phyloP scores from a whole-genome alignment of 2,329 filamentous ascomycete species.

The Calonectria pteridis region DNA sequence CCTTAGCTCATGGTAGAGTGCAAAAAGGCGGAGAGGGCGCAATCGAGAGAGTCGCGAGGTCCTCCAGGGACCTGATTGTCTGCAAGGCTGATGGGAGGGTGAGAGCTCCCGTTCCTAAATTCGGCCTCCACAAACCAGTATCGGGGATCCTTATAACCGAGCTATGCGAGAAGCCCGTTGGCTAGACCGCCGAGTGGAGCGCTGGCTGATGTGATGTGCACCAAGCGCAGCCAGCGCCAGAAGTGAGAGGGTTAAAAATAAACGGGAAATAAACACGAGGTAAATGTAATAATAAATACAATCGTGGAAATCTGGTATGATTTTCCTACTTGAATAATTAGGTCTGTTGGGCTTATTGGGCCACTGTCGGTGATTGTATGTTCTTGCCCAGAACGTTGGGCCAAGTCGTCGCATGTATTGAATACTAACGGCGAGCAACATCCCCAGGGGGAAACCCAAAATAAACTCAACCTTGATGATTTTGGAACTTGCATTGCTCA shows the following conservation, averaged over 20 bases:
- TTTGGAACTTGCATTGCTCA: not conserved
- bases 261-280: not conserved
- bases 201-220: not conserved
- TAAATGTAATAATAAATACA: not conserved
- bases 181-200: not conserved
- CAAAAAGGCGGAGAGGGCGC: not conserved
- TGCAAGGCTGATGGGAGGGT: constrained; percentile 24
- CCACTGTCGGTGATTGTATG: not conserved
- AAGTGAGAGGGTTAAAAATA: not conserved
- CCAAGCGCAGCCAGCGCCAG: not conserved
- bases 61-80: constrained; percentile 32
- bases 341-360: not conserved
- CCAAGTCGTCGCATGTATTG: not conserved
- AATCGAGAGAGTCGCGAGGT: constrained; percentile 21
- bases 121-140: constrained; percentile 19
- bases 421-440: not conserved
- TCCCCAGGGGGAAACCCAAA: not conserved
- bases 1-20: constrained; percentile 42
- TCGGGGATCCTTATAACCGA: constrained; percentile 23
- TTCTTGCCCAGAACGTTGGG: not conserved
- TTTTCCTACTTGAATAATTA: not conserved
- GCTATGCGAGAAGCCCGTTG: not conserved
- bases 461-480: not conserved
- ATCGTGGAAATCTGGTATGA: not conserved
- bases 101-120: constrained; percentile 37